phyloP scores from a whole-genome alignment of 2,329 filamentous ascomycete genomes.

The Magnaporthiopsis poae region DNA sequence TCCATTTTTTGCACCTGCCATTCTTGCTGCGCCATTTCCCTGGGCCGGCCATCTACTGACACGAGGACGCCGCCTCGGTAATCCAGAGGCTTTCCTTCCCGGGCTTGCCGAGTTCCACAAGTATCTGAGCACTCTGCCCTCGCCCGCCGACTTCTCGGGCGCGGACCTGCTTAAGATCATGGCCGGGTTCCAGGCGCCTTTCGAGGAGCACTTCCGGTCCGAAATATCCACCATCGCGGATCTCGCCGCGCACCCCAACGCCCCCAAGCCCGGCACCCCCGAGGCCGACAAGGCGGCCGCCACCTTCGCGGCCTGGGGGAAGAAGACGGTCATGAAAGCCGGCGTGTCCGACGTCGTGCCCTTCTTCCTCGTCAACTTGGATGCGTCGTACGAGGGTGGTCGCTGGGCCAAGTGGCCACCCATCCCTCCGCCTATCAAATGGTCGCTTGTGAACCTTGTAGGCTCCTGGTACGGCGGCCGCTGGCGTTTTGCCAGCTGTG shows the following conservation, averaged over 20 bases:
- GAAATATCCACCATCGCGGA: constrained; percentile 43
- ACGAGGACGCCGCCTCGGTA: not conserved
- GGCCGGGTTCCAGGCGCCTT: constrained; percentile 38
- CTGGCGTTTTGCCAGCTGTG: constrained; percentile 59
- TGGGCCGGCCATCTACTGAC: not conserved
- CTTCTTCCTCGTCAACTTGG: constrained; percentile 56
- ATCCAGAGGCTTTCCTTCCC: constrained; percentile 36
- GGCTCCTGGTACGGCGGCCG: constrained; percentile 45
- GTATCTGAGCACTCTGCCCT: constrained; percentile 36
- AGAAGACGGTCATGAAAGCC: constrained; percentile 53
- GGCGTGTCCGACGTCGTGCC: constrained; percentile 50
- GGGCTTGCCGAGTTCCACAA: constrained; percentile 42
- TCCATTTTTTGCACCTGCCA: not conserved
- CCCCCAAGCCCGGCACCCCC: constrained; percentile 35
- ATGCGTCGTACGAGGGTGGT: constrained; percentile 44
- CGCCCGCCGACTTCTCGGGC: constrained; percentile 33
- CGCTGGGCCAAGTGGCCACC: constrained; percentile 55
- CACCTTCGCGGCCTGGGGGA: constrained; percentile 52
- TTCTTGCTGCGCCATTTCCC: not conserved
- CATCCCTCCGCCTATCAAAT: constrained; percentile 50
- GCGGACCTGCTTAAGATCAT: constrained; percentile 38
- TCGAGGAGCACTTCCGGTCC: constrained; percentile 45
- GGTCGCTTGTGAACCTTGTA: constrained; percentile 49
- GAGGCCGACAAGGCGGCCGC: constrained; percentile 35
- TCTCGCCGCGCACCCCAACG: constrained; percentile 39